These are phyloP conservation scores for Pseudogymnoascus sp. DNA, from an alignment of 2,329 filamentous ascomycete genomes.

Conservation along the genomic window DNA sequence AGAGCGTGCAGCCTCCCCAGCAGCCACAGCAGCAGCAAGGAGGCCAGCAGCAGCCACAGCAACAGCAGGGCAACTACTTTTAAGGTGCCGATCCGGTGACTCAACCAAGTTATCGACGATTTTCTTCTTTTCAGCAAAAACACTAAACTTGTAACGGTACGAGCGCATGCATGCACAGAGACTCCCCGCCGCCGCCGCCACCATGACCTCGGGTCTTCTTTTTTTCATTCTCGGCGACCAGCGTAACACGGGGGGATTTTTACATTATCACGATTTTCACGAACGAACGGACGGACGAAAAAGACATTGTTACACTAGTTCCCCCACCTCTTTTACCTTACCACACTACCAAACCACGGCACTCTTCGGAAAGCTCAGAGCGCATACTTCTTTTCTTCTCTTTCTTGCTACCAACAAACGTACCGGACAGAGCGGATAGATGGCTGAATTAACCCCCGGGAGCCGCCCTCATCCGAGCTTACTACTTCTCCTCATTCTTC, in stretches of 20 bases:
- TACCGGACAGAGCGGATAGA: background rate
- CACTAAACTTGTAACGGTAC: constrained; percentile 5
- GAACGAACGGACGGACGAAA: constrained; percentile 2
- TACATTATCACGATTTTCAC: constrained; percentile 9
- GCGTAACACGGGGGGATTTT: background rate
- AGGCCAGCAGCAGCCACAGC: background rate
- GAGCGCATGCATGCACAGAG: constrained; percentile 5
- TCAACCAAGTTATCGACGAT: constrained; percentile 5
- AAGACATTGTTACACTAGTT: constrained; percentile 9
- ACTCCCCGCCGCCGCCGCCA: background rate
- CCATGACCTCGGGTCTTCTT: background rate
- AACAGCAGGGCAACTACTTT: constrained; percentile 3
- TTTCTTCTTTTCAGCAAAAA: constrained; percentile 5
- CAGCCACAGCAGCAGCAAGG: constrained; percentile 1
- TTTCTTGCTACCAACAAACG: background rate
- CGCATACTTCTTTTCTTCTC: background rate
- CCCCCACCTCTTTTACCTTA: background rate
- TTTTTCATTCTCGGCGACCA: constrained; percentile 1
- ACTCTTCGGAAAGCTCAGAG: background rate
- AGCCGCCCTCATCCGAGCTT: background rate
- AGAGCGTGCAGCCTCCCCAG: background rate
- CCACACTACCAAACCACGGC: background rate
- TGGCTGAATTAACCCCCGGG: background rate
- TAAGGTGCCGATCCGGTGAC: background rate
- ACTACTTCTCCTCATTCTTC: background rate